Evolutionary conservation across 1,284 basidiomycete species (phyloP).

Genomic region (Mrakiaceae sp.): DNA sequence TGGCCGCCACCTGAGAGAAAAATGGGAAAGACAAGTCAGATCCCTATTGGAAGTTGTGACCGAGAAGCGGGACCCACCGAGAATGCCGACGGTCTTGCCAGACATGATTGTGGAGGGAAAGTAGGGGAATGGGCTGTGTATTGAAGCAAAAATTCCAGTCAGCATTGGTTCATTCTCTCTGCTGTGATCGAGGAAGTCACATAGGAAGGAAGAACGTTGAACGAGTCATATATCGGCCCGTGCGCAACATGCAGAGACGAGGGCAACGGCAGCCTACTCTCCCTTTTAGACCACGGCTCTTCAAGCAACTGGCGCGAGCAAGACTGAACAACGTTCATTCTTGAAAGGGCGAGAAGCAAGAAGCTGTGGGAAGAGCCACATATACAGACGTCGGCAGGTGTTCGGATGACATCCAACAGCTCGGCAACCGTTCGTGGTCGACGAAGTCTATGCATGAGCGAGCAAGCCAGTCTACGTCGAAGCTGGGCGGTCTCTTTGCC

Average conservation of each 20-base stretch:
- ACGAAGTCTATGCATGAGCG: neutral
- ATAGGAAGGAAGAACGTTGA: too few relatives aligned
- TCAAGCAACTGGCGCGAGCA: too few relatives aligned
- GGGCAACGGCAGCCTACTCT: too few relatives aligned
- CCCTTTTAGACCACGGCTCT: too few relatives aligned
- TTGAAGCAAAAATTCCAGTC: neutral
- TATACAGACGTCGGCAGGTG: too few relatives aligned
- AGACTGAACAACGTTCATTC: too few relatives aligned
- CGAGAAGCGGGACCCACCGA: conserved; percentile 24
- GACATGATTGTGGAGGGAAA: conserved; percentile 23
- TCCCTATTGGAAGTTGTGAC: neutral
- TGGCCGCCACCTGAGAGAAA: conserved; percentile 72
- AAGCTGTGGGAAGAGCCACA: neutral
- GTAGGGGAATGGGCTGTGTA: neutral
- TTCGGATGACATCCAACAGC: too few relatives aligned
- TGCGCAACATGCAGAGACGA: too few relatives aligned
- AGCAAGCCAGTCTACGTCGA: neutral
- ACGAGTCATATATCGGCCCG: too few relatives aligned
- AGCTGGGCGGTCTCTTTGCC: neutral
- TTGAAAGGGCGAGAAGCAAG: neutral
- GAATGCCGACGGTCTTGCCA: conserved; percentile 34
- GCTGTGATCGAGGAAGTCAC: too few relatives aligned
- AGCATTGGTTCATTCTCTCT: too few relatives aligned
- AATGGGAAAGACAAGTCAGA: neutral
- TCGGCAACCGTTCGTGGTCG: neutral